These are phyloP conservation scores for Stentor roeselii DNA, from an alignment of 73 alveolate genomes.

Conservation along the genomic window DNA sequence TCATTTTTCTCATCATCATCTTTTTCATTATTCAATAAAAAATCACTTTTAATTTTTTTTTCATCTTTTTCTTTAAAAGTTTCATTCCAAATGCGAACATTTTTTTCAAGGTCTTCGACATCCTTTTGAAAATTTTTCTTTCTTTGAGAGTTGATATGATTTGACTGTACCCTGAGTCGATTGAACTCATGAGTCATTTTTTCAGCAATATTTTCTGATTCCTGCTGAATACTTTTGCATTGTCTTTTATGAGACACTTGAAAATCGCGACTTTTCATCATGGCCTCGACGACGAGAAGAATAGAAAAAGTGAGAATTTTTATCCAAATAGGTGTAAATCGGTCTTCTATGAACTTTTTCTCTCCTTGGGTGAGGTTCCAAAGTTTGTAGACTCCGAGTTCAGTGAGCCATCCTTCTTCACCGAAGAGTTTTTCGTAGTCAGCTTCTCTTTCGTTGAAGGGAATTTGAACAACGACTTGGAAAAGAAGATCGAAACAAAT, in stretches of 20 bases:
- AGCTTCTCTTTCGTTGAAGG: background rate
- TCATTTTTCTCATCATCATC: no score
- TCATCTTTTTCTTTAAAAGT: background rate
- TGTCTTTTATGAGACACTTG: background rate
- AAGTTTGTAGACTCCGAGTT: background rate
- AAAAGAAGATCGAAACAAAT: background rate
- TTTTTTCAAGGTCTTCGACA: background rate
- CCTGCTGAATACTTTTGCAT: background rate
- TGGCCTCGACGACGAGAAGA: background rate
- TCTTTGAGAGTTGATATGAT: background rate
- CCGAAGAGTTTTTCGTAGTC: background rate
- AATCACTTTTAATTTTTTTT: no score
- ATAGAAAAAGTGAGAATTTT: conserved; percentile 11
- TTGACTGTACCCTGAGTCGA: background rate
- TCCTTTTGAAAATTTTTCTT: background rate
- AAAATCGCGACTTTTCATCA: conserved; percentile 20
- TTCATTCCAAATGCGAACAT: background rate
- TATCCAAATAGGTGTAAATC: background rate
- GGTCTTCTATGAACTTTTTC: background rate
- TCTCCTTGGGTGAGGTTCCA: background rate
- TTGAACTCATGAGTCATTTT: conserved; percentile 15
- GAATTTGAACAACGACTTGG: background rate
- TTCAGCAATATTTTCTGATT: background rate
- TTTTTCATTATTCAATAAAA: no score
- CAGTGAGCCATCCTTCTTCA: background rate